Base-by-base conservation (phyloP, 2,329 filamentous ascomycete species). In the Ophiostoma triangulosporum region DNA sequence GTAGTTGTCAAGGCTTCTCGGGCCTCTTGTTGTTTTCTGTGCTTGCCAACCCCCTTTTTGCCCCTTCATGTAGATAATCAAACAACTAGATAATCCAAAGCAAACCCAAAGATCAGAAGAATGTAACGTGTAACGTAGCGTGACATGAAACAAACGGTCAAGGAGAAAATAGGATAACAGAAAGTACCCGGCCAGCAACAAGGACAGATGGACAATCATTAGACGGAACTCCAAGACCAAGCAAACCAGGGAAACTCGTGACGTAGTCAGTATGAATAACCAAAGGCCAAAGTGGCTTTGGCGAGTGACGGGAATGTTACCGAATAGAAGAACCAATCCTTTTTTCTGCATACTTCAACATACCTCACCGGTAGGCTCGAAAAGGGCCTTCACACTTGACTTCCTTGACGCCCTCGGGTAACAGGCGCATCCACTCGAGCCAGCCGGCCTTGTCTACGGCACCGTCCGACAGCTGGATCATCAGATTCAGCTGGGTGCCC, bases 381-480 rank as follows among this genome's bases (percentile, higher is more conserved):
- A 36, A 36, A 9, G 48, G 48, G 24, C 32, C 36, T 14, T 80
- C 76, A 43, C 79, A 70, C 62, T 73, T 75, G 53, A 79, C 68
- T 55, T 79, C 76, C 59, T 68, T 72, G 58, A 80, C 71, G 7
- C 75, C 73, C 54, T 78, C 75, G 2, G 77, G 77, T 70, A 80
- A 76, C 60, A 75, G 66, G 22, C 77, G 72, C 57, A 81, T 63
- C 76, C 77, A 80, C 60, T 80, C 76, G 52, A 72, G 68, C 76
- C 77, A 79, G 53, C 65, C 72, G 50, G 80, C 75, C 52, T 73
- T 62, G 56, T 76, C 72, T 56, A 77, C 64, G 29, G 69, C 69
- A 24, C 76, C 74, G 38, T 78, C 75, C 2, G 69, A 69, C 40
- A 80, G 63, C 26, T 71, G 69, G 53, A 80, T 69, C 9, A 71